A percentile compares a stretch with the other conserved stretches of the same genome.
phyloP scores from a whole-genome alignment of 768 basidiomycete genomes.

The Cyclocybe aegerita region DNA sequence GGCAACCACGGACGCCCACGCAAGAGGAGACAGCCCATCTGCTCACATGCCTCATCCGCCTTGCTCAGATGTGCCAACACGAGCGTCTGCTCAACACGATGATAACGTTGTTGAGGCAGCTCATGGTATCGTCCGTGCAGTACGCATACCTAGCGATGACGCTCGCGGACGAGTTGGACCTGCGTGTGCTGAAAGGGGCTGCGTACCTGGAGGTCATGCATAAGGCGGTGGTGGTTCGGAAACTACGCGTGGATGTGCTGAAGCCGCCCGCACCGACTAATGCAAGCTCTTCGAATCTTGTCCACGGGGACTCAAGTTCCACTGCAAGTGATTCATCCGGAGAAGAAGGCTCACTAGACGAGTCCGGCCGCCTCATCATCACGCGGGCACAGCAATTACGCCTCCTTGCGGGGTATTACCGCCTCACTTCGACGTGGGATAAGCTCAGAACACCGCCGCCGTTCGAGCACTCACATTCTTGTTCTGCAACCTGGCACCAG shows the following conservation, averaged over 20 bases:
- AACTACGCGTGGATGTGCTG: constrained; percentile 29
- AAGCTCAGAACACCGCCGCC: constrained; percentile 54
- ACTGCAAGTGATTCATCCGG: constrained; percentile 16
- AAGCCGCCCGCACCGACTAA: constrained; percentile 7
- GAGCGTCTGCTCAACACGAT: constrained; percentile 58
- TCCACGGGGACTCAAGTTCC: not conserved
- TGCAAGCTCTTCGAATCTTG: not conserved
- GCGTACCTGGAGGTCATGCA: constrained; percentile 79
- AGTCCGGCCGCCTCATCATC: constrained; percentile 42
- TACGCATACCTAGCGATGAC: constrained; percentile 75
- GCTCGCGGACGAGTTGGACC: constrained; percentile 67
- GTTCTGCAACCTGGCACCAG: constrained; percentile 71
- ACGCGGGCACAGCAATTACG: constrained; percentile 61
- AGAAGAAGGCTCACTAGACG: constrained; percentile 30
- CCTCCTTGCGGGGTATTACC: constrained; percentile 68
- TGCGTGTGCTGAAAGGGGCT: constrained; percentile 57
- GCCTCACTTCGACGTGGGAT: constrained; percentile 68
- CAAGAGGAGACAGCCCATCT: constrained; percentile 39
- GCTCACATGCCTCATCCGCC: constrained; percentile 58
- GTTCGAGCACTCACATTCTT: constrained; percentile 66
- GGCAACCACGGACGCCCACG: constrained; percentile 5
- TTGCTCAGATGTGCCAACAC: constrained; percentile 70
- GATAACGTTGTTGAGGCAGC: constrained; percentile 54
- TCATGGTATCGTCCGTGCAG: constrained; percentile 61
- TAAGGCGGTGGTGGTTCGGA: constrained; percentile 46